Evolutionary conservation across 2,329 filamentous ascomycete genomes (phyloP).

Genomic region (Alternaria arbusti): DNA sequence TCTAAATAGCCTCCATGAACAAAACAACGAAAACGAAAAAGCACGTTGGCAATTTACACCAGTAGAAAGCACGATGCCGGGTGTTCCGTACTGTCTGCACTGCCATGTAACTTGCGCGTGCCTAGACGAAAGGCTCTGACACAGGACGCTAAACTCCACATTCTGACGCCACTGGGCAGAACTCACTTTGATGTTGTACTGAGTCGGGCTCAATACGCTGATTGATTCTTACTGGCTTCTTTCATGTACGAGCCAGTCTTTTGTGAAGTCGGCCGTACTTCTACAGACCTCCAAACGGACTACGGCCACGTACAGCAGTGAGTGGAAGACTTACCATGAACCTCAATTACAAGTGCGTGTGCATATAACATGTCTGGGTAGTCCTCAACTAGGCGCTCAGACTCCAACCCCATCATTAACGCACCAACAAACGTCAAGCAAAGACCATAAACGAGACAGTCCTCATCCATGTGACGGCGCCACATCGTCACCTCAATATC

Average conservation of each 20-base stretch:
- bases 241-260: background rate
- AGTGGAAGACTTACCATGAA: background rate
- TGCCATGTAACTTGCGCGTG: background rate
- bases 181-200: background rate
- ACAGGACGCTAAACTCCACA: background rate
- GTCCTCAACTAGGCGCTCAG: background rate
- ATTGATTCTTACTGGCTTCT: background rate
- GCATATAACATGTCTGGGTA: background rate
- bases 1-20: background rate
- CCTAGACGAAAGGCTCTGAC: background rate
- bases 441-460: background rate
- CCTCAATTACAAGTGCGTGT: background rate
- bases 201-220: background rate
- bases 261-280: background rate
- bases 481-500: background rate
- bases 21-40: background rate
- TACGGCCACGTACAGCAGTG: background rate
- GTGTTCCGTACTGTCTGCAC: background rate
- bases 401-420: background rate
- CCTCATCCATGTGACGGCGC: background rate
- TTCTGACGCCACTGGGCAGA: background rate
- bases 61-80: background rate
- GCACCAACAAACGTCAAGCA: background rate
- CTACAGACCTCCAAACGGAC: background rate
- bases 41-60: background rate